Conservation (phyloP, 805 yeast genomes). For the Lachancea cidri region DNA sequence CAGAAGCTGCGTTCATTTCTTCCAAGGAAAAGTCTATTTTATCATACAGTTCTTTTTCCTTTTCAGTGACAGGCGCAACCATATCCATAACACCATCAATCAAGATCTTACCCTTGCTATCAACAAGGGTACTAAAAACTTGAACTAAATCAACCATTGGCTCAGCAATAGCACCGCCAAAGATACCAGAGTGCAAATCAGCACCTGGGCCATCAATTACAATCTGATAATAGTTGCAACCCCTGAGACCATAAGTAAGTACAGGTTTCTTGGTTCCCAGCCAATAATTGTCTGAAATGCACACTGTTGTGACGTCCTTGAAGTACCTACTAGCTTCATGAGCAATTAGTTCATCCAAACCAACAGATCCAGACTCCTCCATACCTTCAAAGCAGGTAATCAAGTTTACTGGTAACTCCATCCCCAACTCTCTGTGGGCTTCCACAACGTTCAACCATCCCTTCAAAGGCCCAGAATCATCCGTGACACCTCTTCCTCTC, state of each 20-base stretch:
- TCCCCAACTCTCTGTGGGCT: conserved; percentile 79
- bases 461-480: conserved; percentile 96
- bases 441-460: conserved; percentile 94
- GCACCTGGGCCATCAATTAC: conserved; percentile 87
- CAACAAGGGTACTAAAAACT: conserved; percentile 72
- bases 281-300: conserved; percentile 98
- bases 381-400: conserved; percentile 95
- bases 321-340: conserved; percentile 76
- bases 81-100: conserved; percentile 88
- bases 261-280: conserved; percentile 96
- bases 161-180: conserved; percentile 96
- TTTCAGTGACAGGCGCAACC: conserved; percentile 89
- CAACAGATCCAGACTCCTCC: conserved; percentile 97
- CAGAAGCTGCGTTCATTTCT: conserved; percentile 84
- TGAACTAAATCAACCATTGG: conserved; percentile 92
- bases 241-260: conserved; percentile 95
- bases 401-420: conserved; percentile 90
- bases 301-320: conserved; percentile 86
- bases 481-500: conserved; percentile 93
- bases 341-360: conserved; percentile 78
- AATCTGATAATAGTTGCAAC: conserved; percentile 89
- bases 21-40: conserved; percentile 77
- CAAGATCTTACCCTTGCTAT: conserved; percentile 72
- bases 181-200: conserved; percentile 94
- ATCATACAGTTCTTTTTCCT: conserved; percentile 75